Base-by-base conservation (phyloP, 495 filamentous ascomycete species). In the Cairneyella variabilis region DNA sequence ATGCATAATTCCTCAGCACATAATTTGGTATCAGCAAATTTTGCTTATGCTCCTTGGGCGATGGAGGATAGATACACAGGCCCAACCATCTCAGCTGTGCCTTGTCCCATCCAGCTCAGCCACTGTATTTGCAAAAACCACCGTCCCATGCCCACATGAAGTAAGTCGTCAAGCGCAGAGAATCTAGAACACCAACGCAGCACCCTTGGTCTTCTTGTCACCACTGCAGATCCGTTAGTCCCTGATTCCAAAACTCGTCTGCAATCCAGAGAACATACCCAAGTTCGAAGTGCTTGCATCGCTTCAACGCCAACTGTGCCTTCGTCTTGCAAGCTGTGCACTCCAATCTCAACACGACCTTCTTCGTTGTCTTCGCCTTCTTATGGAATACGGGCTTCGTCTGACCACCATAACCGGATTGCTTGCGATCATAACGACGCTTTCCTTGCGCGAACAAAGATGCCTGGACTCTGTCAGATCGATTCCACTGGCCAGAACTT, bases 131-230 rank as follows among this genome's bases (percentile, higher is more conserved):
- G 57, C 60, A 63, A 56, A 59, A 63, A 49, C 60, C 53, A 54
- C 56, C 48, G 46, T 51, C 47, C 58, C 54, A 58, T 59, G 47
- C 53, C 57, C 36, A 50, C 42, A 53, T 51, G 49, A 54, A 54
- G 30, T 53, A 48, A 42, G 42, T 54, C 40, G 32, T 40, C 28
- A 55, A n/a, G n/a, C n/a, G n/a, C 25, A 20, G 17, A 47, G 16
- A 51, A 59, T 64, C 53, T 93, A 99, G 80, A 97, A 99, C 65
- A 99, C 95, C 67, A 99, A 83, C 64, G 95, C 95, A 67, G 93
- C 93, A 85, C 95, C 95, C 88, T 99, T 99, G 70, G 95, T 99
- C 90, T 99, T 99, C 90, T 99, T 99, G 85, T 99, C 95, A 80
- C 95, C 95, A 84, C 93, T 96, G 63, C 74, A 69, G 4, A 27